A percentile compares a stretch with the other conserved stretches of the same genome.
phyloP scores from a whole-genome alignment of 805 yeast species.

The Candida pini region DNA sequence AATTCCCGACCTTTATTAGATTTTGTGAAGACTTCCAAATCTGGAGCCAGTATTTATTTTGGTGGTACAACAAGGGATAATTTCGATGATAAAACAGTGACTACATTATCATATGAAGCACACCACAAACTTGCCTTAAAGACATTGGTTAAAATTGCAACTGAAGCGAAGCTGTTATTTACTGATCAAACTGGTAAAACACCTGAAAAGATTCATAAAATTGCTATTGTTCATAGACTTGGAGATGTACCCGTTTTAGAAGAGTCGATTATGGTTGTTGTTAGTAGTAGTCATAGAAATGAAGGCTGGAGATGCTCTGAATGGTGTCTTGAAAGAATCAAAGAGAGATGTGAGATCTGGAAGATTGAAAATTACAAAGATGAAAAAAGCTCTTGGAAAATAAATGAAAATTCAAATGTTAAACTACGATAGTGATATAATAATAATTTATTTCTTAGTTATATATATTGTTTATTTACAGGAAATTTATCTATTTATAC shows the following conservation, averaged over 20 bases:
- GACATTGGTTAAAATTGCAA: conserved; percentile 32
- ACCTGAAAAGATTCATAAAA: conserved; percentile 26
- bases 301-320: conserved; percentile 44
- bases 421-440: neutral
- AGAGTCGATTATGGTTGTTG: conserved; percentile 40
- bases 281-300: conserved; percentile 39
- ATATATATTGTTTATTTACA: neutral
- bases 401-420: conserved; percentile 30
- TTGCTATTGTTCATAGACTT: conserved; percentile 39
- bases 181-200: neutral
- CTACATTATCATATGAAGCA: conserved; percentile 39
- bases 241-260: conserved; percentile 43
- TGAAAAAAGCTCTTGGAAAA: conserved; percentile 39
- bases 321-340: conserved; percentile 40
- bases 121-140: conserved; percentile 36
- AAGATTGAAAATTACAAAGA: conserved; percentile 38
- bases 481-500: too few species aligned
- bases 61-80: conserved; percentile 46
- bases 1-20: conserved; percentile 20
- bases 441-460: neutral
- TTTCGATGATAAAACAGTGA: conserved; percentile 36
- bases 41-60: conserved; percentile 46
- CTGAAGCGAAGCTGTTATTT: conserved; percentile 26
- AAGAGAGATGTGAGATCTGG: conserved; percentile 45
- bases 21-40: conserved; percentile 36